These are phyloP conservation scores for Ganoderma boninense DNA, from an alignment of 1,284 basidiomycete species.

Conservation along the genomic window DNA sequence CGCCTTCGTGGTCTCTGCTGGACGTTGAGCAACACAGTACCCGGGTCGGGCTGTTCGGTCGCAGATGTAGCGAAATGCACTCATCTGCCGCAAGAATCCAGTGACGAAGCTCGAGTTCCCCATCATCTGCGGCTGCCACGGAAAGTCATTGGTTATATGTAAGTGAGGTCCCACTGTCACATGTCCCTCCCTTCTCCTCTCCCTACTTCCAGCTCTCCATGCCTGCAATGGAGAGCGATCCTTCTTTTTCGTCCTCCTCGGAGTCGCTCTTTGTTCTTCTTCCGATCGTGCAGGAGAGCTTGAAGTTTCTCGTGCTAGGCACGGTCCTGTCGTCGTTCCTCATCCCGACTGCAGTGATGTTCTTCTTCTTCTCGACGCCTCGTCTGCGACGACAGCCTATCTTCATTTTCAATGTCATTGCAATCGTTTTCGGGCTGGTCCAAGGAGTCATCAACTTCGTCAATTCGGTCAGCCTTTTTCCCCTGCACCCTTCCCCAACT, in stretches of 20 bases:
- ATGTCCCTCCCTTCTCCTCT: background rate
- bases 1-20: too few relatives aligned
- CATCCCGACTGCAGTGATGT: constrained; percentile 32
- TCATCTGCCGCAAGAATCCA: too few relatives aligned
- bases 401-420: constrained; percentile 38
- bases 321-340: constrained; percentile 28
- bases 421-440: constrained; percentile 29
- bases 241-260: background rate
- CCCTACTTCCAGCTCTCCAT: background rate
- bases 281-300: background rate
- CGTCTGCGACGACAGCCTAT: constrained; percentile 33
- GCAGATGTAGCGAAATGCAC: too few relatives aligned
- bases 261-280: background rate
- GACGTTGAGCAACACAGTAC: too few relatives aligned
- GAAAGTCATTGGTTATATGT: background rate
- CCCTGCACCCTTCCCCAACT: too few relatives aligned
- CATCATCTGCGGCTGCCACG: too few relatives aligned
- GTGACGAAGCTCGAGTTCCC: too few relatives aligned
- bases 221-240: background rate
- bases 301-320: constrained; percentile 27
- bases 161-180: background rate
- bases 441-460: constrained; percentile 17
- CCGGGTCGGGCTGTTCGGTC: too few relatives aligned
- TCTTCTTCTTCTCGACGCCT: constrained; percentile 37
- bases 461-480: background rate